Evolutionary conservation across 768 basidiomycete genomes (phyloP).

Genomic region (Rhodotorula sphaerocarpa): DNA sequence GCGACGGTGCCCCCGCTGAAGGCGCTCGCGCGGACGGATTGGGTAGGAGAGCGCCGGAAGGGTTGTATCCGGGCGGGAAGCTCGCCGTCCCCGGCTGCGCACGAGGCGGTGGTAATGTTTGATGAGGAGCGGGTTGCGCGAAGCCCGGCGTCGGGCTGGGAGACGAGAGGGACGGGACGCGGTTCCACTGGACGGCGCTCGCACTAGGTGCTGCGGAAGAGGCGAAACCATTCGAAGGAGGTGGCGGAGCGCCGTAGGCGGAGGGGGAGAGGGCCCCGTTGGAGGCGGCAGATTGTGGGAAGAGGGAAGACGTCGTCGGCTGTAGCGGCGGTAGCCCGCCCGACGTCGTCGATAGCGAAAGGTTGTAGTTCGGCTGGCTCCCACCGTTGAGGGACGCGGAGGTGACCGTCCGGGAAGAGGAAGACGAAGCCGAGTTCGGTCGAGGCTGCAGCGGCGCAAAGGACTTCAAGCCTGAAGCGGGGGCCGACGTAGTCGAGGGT

Average conservation of each 20-base stretch:
- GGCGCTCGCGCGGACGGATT: slow-evolving; percentile 6
- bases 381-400: not conserved
- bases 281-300: too few relatives aligned
- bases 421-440: not conserved
- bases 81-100: not conserved
- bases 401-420: not conserved
- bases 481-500: not conserved
- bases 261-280: too few relatives aligned
- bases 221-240: not conserved
- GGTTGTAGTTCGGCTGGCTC: slow-evolving; percentile 15
- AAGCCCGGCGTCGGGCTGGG: not conserved
- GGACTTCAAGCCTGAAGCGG: not conserved
- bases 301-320: slow-evolving; percentile 20
- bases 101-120: too few relatives aligned
- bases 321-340: slow-evolving; percentile 12
- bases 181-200: slow-evolving; percentile 31
- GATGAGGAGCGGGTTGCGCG: too few relatives aligned
- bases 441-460: slow-evolving; percentile 32
- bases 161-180: slow-evolving; percentile 9
- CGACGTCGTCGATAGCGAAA: slow-evolving; percentile 21
- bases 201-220: not conserved
- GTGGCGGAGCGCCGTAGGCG: too few relatives aligned
- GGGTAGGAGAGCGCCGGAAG: not conserved
- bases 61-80: slow-evolving; percentile 15
- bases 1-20: too few relatives aligned